A percentile compares a stretch with the other conserved stretches of the same genome.
Evolutionary conservation across 176 grass and related monocot genomes (phyloP).

Genomic region (Oryza australiensis): DNA sequence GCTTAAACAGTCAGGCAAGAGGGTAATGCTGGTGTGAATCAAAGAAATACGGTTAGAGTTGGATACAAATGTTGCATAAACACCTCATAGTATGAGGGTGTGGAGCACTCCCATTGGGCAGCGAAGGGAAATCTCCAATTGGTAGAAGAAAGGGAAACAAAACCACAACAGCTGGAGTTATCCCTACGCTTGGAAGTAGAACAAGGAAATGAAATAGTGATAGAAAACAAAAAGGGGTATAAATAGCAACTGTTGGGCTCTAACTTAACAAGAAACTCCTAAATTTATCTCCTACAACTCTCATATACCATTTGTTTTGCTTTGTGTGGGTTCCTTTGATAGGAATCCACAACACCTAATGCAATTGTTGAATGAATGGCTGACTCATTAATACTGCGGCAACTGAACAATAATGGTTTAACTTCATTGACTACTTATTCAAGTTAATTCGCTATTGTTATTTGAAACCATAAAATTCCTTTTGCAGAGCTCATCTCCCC

Average conservation of each 20-base stretch:
- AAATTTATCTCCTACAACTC: not conserved
- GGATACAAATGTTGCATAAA: too few relatives aligned
- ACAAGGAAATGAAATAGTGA: not conserved
- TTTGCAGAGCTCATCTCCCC: conserved; percentile 38
- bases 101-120: too few relatives aligned
- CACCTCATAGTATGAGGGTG: too few relatives aligned
- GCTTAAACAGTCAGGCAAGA: too few relatives aligned
- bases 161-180: not conserved
- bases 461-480: not conserved
- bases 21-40: too few relatives aligned
- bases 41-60: too few relatives aligned
- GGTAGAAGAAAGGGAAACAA: too few relatives aligned
- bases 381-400: too few relatives aligned
- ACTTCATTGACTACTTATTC: not conserved
- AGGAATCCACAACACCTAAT: not conserved
- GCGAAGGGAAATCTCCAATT: too few relatives aligned
- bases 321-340: not conserved
- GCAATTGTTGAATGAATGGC: not conserved
- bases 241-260: not conserved
- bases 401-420: not conserved
- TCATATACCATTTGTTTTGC: not conserved
- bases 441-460: not conserved
- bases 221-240: not conserved
- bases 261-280: not conserved
- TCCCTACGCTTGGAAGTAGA: not conserved